phyloP scores from a whole-genome alignment of 2,329 filamentous ascomycete species.

The Paraconiothyrium brasiliense region DNA sequence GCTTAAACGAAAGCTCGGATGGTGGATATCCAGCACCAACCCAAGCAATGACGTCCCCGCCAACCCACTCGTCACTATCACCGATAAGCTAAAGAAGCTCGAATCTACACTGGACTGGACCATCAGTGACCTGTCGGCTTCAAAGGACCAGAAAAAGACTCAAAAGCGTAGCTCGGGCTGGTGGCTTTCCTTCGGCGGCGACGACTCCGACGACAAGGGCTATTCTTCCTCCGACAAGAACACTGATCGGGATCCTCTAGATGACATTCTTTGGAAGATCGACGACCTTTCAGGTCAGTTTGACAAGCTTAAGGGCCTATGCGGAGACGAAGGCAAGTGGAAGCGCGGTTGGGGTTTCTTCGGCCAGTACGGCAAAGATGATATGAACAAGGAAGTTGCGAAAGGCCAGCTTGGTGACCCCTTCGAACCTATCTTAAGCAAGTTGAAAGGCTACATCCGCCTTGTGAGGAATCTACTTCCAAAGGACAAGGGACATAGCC shows the following conservation, averaged over 20 bases:
- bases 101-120: background rate
- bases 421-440: slow-evolving; percentile 1
- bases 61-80: slow-evolving; percentile 13
- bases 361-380: slow-evolving; percentile 2
- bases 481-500: background rate
- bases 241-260: background rate
- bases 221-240: background rate
- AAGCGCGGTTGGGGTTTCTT: slow-evolving; percentile 9
- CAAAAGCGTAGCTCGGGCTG: slow-evolving; percentile 4
- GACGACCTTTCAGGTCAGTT: background rate
- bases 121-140: background rate
- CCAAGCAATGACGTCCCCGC: background rate
- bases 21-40: background rate
- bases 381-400: background rate
- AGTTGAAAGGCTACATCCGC: background rate
- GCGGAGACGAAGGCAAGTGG: background rate
- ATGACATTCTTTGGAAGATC: background rate
- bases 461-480: background rate
- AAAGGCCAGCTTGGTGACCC: slow-evolving; percentile 5
- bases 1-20: slow-evolving; percentile 1
- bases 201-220: background rate
- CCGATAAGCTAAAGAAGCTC: slow-evolving; percentile 4
- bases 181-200: slow-evolving; percentile 6
- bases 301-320: background rate
- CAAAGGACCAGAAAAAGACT: background rate